Base-by-base conservation (phyloP, 75 land plant genomes). In the Picea sitchensis region DNA sequence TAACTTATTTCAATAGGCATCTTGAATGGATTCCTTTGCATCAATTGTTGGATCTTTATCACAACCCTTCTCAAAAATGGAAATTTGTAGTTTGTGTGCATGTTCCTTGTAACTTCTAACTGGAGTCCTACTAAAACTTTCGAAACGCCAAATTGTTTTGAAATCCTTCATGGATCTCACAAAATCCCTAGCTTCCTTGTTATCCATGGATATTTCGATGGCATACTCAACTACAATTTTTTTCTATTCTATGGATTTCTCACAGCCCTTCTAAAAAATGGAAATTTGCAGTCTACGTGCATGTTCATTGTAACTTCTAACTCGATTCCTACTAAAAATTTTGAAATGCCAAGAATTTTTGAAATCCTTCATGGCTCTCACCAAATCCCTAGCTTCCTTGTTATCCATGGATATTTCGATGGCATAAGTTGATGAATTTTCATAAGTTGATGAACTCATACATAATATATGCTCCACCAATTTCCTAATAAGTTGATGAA, bases 81-180 rank as follows among this genome's bases (percentile, higher is more conserved):
- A 26, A 26, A 26, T 26, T 26, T 26, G 26, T 26, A 26, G 26
- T 26, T 26, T 26, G 26, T 26, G 26, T 26, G 26, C 26, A 26
- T 26, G 26, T 26, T 26, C 26, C 26, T 26, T 26, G 26, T 26
- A 26, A 26, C 26, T 26, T 26, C 26, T 26, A 26, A 26, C 26
- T 26, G 26, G 26, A 26, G 26, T 26, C 26, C 26, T 26, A 26
- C 26, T 26, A 26, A 26, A 26, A 26, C n/a, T 26, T 26, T 26
- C 26, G 26, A 26, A 26, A 26, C 26, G 26, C 26, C 26, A 26
- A 26, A 0, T 0, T 0, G 0, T 79, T 1, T 92, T 96, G 81
- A 86, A 95, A 79, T 98, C 98, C 89, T 95, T 94, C 30, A 98
- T 84, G 21, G 99, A 87, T 2, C 91, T 83, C 11, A 93, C 99